Evolutionary conservation across 2,329 filamentous ascomycete genomes (phyloP), one percentile per base, ranked within the genome.

Genomic region (Trichoderma sp.): DNA sequence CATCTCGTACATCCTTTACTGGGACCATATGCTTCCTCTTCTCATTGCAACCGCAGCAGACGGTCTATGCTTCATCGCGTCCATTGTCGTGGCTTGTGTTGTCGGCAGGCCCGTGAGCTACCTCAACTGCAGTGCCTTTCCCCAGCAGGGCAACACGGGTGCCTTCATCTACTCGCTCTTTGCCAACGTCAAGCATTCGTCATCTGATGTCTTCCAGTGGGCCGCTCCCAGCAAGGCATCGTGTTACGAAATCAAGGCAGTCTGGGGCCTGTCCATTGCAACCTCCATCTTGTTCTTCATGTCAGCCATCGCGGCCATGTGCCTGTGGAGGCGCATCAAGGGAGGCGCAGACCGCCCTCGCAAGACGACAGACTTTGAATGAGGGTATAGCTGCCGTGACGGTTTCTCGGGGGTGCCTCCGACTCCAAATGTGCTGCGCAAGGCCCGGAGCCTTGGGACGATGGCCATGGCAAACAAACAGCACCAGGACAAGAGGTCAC

Each of bases 201-300:
- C 37, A 2, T 61, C 47, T 21, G 49, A 68, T 71, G 72, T 72
- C 49, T 81, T 83, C 64, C 77, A 82, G 56, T 86, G 86, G 79
- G 83, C 85, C 27, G 83, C 83, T 67, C 81, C 83, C 4, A 84
- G 84, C 73, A 84, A 84, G 78, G 79, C 86, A 21, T 91, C 92
- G 68, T 97, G 94, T 82, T 89, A 90, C 76, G 89, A 96, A 83
- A 89, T 94, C 79, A 96, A 97, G 85, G 88, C 91, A 19, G 88
- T 96, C 73, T 97, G 94, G 94, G 94, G 93, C 0, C 81, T 97
- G 70, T 88, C 89, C 78, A 94, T 97, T 79, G 89, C 89, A 5
- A 86, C 96, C 61, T 93, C 89, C 78, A 86, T 92, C 55, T 81
- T 93, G 43, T 92, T 92, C 75, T 85, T 87, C 71, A 85, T 92